phyloP scores from a whole-genome alignment of 495 filamentous ascomycete species.

The Hypoxylon fuscum region DNA sequence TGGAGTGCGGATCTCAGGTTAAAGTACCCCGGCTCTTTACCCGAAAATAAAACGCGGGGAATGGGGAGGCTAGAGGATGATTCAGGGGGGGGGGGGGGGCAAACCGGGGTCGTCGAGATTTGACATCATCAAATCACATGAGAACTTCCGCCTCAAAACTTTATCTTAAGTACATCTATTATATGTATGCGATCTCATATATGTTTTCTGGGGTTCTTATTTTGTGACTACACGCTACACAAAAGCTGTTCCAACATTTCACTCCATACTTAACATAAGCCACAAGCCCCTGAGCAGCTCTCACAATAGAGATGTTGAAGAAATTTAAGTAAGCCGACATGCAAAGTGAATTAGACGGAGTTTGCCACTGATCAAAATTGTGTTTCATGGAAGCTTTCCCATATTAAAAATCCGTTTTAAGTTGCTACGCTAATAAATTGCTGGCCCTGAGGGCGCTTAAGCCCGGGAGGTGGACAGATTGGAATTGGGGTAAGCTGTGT shows the following conservation, averaged over 20 bases:
- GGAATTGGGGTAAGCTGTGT: neutral
- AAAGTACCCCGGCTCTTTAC: slow-evolving; percentile 7
- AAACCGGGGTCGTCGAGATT: neutral
- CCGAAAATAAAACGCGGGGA: slow-evolving; percentile 13
- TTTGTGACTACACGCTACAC: no score
- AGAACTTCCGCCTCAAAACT: no score
- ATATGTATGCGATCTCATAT: no score
- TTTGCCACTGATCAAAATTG: neutral
- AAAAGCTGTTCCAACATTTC: no score
- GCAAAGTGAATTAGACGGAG: neutral
- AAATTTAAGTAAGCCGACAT: no score
- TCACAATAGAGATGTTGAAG: no score
- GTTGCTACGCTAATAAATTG: neutral
- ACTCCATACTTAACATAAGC: no score
- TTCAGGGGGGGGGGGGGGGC: no score
- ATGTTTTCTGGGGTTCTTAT: neutral
- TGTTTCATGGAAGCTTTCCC: neutral
- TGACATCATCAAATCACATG: neutral
- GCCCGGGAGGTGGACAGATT: neutral
- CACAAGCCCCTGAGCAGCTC: no score
- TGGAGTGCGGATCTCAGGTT: slow-evolving; percentile 2
- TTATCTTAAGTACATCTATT: no score
- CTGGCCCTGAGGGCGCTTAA: neutral
- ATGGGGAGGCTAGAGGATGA: slow-evolving; percentile 3
- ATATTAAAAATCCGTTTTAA: neutral